A percentile compares a stretch with the other conserved stretches of the same genome.
These are phyloP conservation scores for Fonsecaea monophora DNA, from an alignment of 2,329 filamentous ascomycete genomes.

Conservation along the genomic window DNA sequence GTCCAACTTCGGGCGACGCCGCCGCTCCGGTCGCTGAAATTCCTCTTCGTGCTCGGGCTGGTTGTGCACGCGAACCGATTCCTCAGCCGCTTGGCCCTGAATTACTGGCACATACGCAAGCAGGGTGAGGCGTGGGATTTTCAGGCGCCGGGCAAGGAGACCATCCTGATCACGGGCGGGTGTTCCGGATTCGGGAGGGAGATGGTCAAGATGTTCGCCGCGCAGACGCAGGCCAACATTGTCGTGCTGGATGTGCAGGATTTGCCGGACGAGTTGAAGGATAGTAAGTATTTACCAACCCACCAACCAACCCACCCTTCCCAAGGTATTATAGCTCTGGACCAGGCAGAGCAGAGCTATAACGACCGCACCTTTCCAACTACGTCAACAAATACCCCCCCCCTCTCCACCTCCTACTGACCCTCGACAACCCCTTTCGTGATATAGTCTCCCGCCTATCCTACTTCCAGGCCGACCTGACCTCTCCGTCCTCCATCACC, in stretches of 20 bases:
- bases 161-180: conserved; percentile 59
- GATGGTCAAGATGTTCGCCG: conserved; percentile 70
- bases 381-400: too few relatives aligned
- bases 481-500: conserved; percentile 62
- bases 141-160: conserved; percentile 59
- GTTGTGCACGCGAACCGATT: conserved; percentile 57
- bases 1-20: conserved; percentile 20
- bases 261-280: conserved; percentile 37
- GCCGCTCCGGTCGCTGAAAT: conserved; percentile 45
- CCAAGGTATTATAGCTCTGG: background rate
- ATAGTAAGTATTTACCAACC: conserved; percentile 27
- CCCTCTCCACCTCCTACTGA: background rate
- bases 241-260: conserved; percentile 71
- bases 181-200: conserved; percentile 74
- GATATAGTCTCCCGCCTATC: conserved; percentile 24
- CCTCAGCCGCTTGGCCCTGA: conserved; percentile 59
- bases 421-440: background rate
- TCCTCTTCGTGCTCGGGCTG: conserved; percentile 61
- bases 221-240: conserved; percentile 66
- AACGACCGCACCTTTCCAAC: too few relatives aligned
- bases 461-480: conserved; percentile 61
- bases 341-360: too few relatives aligned
- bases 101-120: conserved; percentile 49
- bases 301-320: background rate
- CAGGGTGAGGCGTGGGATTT: conserved; percentile 41